Conservation (phyloP, 495 filamentous ascomycete species). For the Thermochaetoides thermophila region DNA sequence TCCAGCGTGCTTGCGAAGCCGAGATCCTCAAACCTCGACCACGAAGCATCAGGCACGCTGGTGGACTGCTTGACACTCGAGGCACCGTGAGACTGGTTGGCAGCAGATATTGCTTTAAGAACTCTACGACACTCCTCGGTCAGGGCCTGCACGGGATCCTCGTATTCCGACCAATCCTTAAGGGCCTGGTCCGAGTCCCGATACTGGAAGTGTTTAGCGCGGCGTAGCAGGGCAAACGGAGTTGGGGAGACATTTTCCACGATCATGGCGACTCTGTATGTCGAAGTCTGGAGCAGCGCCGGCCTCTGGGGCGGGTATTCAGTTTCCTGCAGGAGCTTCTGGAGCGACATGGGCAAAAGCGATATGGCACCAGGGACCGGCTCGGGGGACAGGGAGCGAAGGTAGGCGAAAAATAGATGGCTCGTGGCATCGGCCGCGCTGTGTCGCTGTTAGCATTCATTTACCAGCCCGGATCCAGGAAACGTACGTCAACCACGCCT, state of each 20-base stretch:
- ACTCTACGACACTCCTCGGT: conserved; percentile 91
- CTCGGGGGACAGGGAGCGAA: conserved; percentile 77
- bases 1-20: conserved; percentile 73
- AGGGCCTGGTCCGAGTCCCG: conserved; percentile 72
- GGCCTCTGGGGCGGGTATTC: conserved; percentile 85
- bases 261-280: conserved; percentile 88
- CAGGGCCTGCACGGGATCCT: conserved; percentile 75
- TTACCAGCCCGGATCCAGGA: too few relatives aligned
- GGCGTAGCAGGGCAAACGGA: conserved; percentile 77
- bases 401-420: conserved; percentile 94
- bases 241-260: conserved; percentile 92
- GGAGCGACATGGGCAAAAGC: conserved; percentile 73
- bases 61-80: conserved; percentile 53
- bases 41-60: conserved; percentile 67
- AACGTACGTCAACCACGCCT: conserved; percentile 48
- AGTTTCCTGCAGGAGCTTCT: conserved; percentile 78
- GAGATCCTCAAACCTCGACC: conserved; percentile 93
- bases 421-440: conserved; percentile 91
- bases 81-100: conserved; percentile 60
- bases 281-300: conserved; percentile 59
- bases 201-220: conserved; percentile 91
- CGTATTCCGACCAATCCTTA: conserved; percentile 69
- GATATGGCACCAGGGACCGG: conserved; percentile 60
- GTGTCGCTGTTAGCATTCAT: too few relatives aligned
- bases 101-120: conserved; percentile 70